These are phyloP conservation scores for Aplosporella prunicola DNA, from an alignment of 2,329 filamentous ascomycete genomes.

Conservation along the genomic window DNA sequence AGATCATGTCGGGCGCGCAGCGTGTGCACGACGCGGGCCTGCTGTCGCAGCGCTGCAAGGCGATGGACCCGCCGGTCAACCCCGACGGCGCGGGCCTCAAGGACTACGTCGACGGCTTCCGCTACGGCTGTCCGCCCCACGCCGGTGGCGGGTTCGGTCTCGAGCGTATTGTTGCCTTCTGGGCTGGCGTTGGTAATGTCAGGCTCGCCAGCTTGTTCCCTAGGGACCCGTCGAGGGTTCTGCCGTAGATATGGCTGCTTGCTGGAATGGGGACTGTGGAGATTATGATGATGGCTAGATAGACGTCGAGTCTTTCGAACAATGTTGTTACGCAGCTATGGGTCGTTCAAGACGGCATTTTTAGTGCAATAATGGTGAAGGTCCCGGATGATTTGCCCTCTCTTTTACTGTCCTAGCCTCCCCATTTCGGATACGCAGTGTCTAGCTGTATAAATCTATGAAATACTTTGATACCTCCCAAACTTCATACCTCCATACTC, in stretches of 20 bases:
- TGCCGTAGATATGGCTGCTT: conserved; percentile 30
- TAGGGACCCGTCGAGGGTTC: conserved; percentile 49
- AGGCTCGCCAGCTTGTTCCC: conserved; percentile 54
- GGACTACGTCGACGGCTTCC: conserved; percentile 56
- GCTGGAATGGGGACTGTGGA: too few relatives aligned
- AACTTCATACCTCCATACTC: too few relatives aligned
- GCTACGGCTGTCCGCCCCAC: conserved; percentile 55
- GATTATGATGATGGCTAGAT: too few relatives aligned
- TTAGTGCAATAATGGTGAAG: too few relatives aligned
- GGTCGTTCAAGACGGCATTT: too few relatives aligned
- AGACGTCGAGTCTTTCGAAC: too few relatives aligned
- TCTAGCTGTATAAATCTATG: too few relatives aligned
- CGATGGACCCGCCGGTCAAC: conserved; percentile 48
- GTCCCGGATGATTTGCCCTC: too few relatives aligned
- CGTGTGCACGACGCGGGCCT: conserved; percentile 55
- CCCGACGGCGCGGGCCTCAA: conserved; percentile 50
- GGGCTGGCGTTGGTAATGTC: conserved; percentile 55
- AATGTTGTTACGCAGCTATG: too few relatives aligned
- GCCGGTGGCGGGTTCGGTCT: conserved; percentile 56
- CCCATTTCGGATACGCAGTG: too few relatives aligned
- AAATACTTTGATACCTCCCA: too few relatives aligned
- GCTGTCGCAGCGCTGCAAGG: conserved; percentile 48
- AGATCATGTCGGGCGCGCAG: conserved; percentile 59
- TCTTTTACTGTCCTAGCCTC: too few relatives aligned
- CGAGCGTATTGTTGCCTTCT: conserved; percentile 59